Percentiles rank a stretch among this genome's conserved stretches.
phyloP scores from a whole-genome alignment of 2,329 filamentous ascomycete species.

The Trichoderma sp. region DNA sequence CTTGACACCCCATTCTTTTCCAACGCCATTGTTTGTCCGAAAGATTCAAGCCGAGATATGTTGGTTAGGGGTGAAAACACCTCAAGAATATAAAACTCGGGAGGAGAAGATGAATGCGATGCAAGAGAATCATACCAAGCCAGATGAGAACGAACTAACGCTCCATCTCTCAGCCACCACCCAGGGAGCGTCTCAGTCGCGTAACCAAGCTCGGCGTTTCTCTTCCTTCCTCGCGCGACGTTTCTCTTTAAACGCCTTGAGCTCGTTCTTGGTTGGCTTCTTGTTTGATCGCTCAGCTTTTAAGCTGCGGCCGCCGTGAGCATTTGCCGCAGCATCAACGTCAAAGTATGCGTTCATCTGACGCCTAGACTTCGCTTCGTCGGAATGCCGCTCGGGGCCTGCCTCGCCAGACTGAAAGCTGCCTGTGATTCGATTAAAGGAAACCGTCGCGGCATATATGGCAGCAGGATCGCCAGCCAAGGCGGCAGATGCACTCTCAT shows the following conservation, averaged over 20 bases:
- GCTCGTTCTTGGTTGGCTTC: conserved; percentile 78
- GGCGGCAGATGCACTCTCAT: conserved; percentile 31
- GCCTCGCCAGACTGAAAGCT: conserved; percentile 69
- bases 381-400: conserved; percentile 73
- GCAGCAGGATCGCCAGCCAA: conserved; percentile 40
- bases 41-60: background rate
- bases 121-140: conserved; percentile 2
- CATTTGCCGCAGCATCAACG: conserved; percentile 88
- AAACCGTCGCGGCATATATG: conserved; percentile 64
- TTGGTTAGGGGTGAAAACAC: background rate
- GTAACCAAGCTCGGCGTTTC: conserved; percentile 86
- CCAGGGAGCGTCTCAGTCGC: conserved; percentile 58
- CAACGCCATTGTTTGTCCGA: conserved; percentile 11
- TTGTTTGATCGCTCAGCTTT: conserved; percentile 86
- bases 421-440: conserved; percentile 92
- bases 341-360: conserved; percentile 97
- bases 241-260: conserved; percentile 92
- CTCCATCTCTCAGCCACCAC: background rate
- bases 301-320: conserved; percentile 83
- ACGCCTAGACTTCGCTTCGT: conserved; percentile 80
- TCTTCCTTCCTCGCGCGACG: conserved; percentile 86
- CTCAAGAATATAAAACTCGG: background rate
- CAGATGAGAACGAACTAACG: background rate
- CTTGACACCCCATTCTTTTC: background rate
- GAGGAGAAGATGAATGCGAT: background rate